A percentile compares a stretch with the other conserved stretches of the same genome.
These are phyloP conservation scores for Eutypa lata DNA, from an alignment of 2,329 filamentous ascomycete genomes.

Conservation along the genomic window DNA sequence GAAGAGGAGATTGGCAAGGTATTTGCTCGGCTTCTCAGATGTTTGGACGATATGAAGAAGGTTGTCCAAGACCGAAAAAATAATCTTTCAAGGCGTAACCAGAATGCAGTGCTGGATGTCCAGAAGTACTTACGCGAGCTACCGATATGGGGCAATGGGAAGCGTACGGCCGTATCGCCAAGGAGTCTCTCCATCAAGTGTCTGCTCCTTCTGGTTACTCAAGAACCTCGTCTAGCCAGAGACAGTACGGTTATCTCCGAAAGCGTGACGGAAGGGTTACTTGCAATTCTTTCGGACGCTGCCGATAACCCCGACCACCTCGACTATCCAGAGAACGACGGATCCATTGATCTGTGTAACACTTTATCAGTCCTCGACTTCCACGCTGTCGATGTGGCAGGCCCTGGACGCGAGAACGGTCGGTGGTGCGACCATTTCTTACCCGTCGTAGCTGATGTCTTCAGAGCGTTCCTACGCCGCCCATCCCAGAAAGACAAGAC, in stretches of 20 bases:
- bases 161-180: slow-evolving; percentile 54
- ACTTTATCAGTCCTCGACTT: slow-evolving; percentile 53
- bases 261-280: slow-evolving; percentile 46
- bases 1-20: slow-evolving; percentile 52
- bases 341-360: slow-evolving; percentile 34
- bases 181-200: slow-evolving; percentile 62
- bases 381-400: slow-evolving; percentile 47
- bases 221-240: slow-evolving; percentile 45
- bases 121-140: slow-evolving; percentile 50
- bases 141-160: slow-evolving; percentile 57
- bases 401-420: slow-evolving; percentile 33
- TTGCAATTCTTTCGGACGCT: slow-evolving; percentile 39
- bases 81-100: slow-evolving; percentile 67
- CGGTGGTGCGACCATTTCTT: slow-evolving; percentile 50
- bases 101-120: slow-evolving; percentile 52
- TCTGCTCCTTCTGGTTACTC: slow-evolving; percentile 55
- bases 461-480: slow-evolving; percentile 37
- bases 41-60: slow-evolving; percentile 52
- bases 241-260: slow-evolving; percentile 47
- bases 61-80: slow-evolving; percentile 62
- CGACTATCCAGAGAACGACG: slow-evolving; percentile 32
- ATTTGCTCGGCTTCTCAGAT: slow-evolving; percentile 52
- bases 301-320: slow-evolving; percentile 31
- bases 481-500: slow-evolving; percentile 35
- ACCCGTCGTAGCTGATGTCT: slow-evolving; percentile 46